Evolutionary conservation across 2,329 filamentous ascomycete species (phyloP).

Genomic region (Pseudogymnoascus sp.): DNA sequence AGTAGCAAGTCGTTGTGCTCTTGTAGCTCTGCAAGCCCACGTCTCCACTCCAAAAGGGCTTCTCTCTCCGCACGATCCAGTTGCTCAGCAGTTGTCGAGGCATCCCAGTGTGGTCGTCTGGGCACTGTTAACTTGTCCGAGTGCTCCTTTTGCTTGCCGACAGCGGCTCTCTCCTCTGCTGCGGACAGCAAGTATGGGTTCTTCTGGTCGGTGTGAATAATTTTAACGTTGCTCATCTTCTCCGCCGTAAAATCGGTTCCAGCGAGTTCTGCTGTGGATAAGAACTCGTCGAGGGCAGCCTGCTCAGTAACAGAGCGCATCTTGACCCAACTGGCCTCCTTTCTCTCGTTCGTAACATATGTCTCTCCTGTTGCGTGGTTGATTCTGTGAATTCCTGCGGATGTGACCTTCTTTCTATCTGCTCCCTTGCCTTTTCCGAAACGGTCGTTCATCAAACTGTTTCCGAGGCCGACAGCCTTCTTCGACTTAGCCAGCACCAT

Average conservation of each 20-base stretch:
- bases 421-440: constrained; percentile 87
- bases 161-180: constrained; percentile 68
- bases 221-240: constrained; percentile 98
- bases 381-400: constrained; percentile 50
- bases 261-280: constrained; percentile 92
- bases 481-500: constrained; percentile 89
- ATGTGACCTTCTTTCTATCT: constrained; percentile 67
- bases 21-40: constrained; percentile 84
- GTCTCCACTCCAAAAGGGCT: constrained; percentile 76
- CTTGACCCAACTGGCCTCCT: constrained; percentile 95
- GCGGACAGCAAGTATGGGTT: constrained; percentile 89
- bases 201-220: constrained; percentile 92
- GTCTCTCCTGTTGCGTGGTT: constrained; percentile 75
- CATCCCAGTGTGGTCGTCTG: constrained; percentile 80
- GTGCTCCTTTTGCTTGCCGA: constrained; percentile 79
- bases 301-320: constrained; percentile 99
- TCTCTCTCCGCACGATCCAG: constrained; percentile 74
- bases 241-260: constrained; percentile 97
- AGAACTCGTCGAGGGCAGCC: constrained; percentile 90
- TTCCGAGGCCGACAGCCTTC: constrained; percentile 88
- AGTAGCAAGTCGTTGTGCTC: constrained; percentile 91
- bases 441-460: constrained; percentile 96
- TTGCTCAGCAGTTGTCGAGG: constrained; percentile 72
- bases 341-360: constrained; percentile 84
- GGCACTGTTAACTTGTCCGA: constrained; percentile 77